A percentile compares a stretch with the other conserved stretches of the same genome.
These are phyloP conservation scores for Apiospora phragmitis DNA, from an alignment of 2,329 filamentous ascomycete genomes.

Conservation along the genomic window DNA sequence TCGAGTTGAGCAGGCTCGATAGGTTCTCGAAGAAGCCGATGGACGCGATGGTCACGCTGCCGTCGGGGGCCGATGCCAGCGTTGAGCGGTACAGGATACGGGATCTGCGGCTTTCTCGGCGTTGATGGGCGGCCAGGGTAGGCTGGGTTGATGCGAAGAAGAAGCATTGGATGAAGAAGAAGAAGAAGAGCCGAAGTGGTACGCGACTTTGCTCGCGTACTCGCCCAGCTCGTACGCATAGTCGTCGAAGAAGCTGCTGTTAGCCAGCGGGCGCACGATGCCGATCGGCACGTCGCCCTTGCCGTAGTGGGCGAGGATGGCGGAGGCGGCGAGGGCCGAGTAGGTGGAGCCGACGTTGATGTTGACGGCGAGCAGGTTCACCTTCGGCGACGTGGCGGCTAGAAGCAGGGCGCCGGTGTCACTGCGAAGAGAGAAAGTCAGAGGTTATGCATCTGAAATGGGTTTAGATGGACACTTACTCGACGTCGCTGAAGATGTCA, in stretches of 20 bases:
- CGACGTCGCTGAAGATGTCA: slow-evolving; percentile 47
- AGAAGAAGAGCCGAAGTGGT: slow-evolving; percentile 36
- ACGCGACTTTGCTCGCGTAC: slow-evolving; percentile 46
- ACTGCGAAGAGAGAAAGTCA: slow-evolving; percentile 26
- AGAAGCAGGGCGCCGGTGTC: slow-evolving; percentile 44
- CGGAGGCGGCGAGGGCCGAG: slow-evolving; percentile 33
- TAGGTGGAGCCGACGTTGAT: slow-evolving; percentile 43
- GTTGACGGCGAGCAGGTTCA: slow-evolving; percentile 41
- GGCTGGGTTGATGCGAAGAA: background rate
- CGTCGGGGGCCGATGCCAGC: slow-evolving; percentile 38
- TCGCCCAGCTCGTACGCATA: slow-evolving; percentile 41
- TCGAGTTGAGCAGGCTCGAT: slow-evolving; percentile 45
- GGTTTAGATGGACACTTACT: slow-evolving; percentile 32
- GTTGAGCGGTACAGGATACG: slow-evolving; percentile 46
- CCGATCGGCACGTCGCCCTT: slow-evolving; percentile 13
- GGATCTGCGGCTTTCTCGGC: slow-evolving; percentile 41
- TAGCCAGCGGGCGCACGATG: slow-evolving; percentile 38
- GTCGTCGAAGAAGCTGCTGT: slow-evolving; percentile 45
- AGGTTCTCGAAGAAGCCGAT: slow-evolving; percentile 49
- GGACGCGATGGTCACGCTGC: slow-evolving; percentile 45
- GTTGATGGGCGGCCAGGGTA: slow-evolving; percentile 31
- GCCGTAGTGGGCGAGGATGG: slow-evolving; percentile 29
- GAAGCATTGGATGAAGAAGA: background rate
- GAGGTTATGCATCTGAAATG: background rate
- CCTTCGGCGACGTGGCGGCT: slow-evolving; percentile 36